These are phyloP conservation scores for Fereydounia khargensis DNA, from an alignment of 1,284 basidiomycete genomes.

Conservation along the genomic window DNA sequence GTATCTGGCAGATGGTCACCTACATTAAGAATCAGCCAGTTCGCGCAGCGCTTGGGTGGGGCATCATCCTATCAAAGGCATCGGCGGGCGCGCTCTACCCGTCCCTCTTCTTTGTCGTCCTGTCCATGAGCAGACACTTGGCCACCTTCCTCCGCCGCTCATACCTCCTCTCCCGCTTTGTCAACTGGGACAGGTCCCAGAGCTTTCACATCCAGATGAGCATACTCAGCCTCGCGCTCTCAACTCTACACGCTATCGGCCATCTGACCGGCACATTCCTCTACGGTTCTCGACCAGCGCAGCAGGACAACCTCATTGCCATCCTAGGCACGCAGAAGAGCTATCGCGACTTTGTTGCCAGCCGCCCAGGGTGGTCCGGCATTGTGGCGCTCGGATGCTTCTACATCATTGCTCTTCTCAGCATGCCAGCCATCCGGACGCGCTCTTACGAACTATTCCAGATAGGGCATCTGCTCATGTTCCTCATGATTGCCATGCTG, in stretches of 20 bases:
- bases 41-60: conserved; percentile 6
- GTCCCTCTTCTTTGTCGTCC: conserved; percentile 6
- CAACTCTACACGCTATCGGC: conserved; percentile 5
- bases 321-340: neutral
- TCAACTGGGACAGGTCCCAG: conserved; percentile 4
- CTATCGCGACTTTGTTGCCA: conserved; percentile 1
- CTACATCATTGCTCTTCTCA: conserved; percentile 1
- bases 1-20: conserved; percentile 7
- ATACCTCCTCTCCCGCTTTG: conserved; percentile 2
- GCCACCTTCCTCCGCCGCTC: neutral
- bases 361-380: conserved; percentile 2
- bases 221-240: neutral
- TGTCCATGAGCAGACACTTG: conserved; percentile 4
- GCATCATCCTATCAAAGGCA: conserved; percentile 9
- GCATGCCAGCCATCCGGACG: conserved; percentile 1
- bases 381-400: conserved; percentile 2
- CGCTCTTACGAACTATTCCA: conserved; percentile 6
- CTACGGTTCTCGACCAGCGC: conserved; percentile 1
- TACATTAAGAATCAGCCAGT: conserved; percentile 1
- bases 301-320: conserved; percentile 1
- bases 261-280: conserved; percentile 8
- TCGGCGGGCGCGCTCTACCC: conserved; percentile 12
- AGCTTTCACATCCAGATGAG: conserved; percentile 4
- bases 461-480: conserved; percentile 12
- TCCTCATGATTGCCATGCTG: conserved; percentile 6